phyloP scores from a whole-genome alignment of 345 rosid species.

The Eucalyptus cloeziana region DNA sequence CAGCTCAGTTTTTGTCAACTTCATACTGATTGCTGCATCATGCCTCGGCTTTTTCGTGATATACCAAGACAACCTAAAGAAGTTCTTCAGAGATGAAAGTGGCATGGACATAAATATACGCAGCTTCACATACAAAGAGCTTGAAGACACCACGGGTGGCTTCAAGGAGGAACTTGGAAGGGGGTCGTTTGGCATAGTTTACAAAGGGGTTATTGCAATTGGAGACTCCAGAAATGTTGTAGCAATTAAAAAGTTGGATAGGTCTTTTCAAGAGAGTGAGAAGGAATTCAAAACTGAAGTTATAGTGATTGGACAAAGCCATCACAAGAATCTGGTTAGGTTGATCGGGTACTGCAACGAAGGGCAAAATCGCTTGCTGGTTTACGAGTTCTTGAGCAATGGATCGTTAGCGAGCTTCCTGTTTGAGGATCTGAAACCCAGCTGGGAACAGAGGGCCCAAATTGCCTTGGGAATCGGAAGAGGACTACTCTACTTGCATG shows the following conservation, averaged over 20 bases:
- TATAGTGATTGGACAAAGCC: conserved; percentile 27
- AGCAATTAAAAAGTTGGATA: conserved; percentile 34
- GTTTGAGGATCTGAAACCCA: conserved; percentile 16
- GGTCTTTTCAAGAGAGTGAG: conserved; percentile 18
- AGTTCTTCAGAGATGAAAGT: neutral
- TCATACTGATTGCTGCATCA: neutral
- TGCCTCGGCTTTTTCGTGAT: neutral
- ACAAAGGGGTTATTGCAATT: conserved; percentile 5
- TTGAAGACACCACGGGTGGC: conserved; percentile 10
- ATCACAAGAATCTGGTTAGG: conserved; percentile 42
- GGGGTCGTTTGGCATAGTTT: conserved; percentile 16
- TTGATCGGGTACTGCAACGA: conserved; percentile 41
- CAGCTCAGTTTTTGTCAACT: conserved; percentile 7
- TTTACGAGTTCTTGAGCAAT: conserved; percentile 41
- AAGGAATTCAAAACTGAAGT: conserved; percentile 49
- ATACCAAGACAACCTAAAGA: neutral
- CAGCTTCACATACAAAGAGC: conserved; percentile 13
- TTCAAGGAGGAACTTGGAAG: conserved; percentile 30
- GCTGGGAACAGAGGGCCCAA: conserved; percentile 28
- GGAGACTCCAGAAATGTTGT: neutral
- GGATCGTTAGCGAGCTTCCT: conserved; percentile 33
- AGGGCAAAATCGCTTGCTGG: conserved; percentile 27
- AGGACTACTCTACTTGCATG: conserved; percentile 45
- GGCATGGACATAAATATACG: conserved; percentile 5
- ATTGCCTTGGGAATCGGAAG: conserved; percentile 31